Evolutionary conservation across 1,284 basidiomycete genomes (phyloP).

Genomic region (Bjerkandera adusta): DNA sequence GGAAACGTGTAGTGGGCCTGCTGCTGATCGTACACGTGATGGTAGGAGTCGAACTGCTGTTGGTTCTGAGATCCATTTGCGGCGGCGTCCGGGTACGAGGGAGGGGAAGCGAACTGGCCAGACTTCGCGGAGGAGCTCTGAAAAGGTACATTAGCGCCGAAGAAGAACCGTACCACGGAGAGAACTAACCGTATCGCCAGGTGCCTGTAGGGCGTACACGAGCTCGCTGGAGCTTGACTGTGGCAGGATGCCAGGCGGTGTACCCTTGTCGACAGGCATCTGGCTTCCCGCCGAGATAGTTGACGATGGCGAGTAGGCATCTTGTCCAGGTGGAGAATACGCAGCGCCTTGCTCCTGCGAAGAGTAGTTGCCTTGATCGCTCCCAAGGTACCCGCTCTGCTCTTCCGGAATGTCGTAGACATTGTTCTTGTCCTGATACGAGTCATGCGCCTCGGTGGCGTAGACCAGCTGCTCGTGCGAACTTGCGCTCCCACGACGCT

Average conservation of each 20-base stretch:
- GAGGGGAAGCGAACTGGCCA: not conserved
- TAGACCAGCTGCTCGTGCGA: conserved; percentile 3
- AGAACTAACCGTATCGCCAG: not conserved
- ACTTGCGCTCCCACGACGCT: conserved; percentile 2
- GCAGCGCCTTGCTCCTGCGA: not conserved
- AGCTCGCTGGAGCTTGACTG: conserved; percentile 11
- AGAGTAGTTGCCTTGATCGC: not conserved
- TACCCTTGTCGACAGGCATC: too few relatives aligned
- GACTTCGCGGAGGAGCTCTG: not conserved
- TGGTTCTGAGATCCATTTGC: too few relatives aligned
- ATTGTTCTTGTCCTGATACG: not conserved
- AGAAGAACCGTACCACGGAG: too few relatives aligned
- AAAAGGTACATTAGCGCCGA: not conserved
- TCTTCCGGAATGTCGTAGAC: not conserved
- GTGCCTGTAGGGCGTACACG: conserved; percentile 9
- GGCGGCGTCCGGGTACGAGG: not conserved
- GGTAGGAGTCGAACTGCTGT: too few relatives aligned
- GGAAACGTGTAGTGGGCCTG: not conserved
- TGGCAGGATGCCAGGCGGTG: too few relatives aligned
- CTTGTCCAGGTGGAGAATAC: not conserved
- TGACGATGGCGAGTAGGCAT: not conserved
- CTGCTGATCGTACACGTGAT: not conserved
- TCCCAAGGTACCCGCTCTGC: not conserved
- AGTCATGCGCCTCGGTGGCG: not conserved
- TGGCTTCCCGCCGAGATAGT: conserved; percentile 3